A percentile compares a stretch with the other conserved stretches of the same genome.
Evolutionary conservation across 2,329 filamentous ascomycete species (phyloP).

Genomic region (Diplodia seriata): DNA sequence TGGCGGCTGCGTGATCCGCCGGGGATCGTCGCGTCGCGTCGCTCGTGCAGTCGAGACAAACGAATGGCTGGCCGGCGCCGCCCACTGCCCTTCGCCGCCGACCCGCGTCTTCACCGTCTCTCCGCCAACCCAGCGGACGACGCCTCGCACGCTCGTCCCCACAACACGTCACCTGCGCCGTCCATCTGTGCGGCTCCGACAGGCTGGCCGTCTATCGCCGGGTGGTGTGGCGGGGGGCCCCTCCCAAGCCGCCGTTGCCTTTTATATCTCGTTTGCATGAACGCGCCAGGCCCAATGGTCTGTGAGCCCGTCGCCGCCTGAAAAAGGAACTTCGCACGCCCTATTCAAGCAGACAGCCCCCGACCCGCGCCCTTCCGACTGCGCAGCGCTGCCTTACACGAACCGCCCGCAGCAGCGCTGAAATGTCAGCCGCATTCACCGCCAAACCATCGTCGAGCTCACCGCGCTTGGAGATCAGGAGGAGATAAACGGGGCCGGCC

Average conservation of each 20-base stretch:
- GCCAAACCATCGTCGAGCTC: conserved; percentile 12
- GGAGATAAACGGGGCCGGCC: conserved; percentile 11
- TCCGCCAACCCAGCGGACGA: conserved; percentile 16
- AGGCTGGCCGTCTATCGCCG: background rate
- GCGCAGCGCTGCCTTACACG: conserved; percentile 2
- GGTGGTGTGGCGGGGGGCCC: background rate
- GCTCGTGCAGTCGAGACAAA: conserved; percentile 14
- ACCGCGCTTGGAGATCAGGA: conserved; percentile 29
- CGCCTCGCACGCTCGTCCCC: conserved; percentile 13
- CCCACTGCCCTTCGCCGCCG: conserved; percentile 8
- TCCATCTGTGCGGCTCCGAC: conserved; percentile 4
- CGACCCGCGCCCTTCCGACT: conserved; percentile 15
- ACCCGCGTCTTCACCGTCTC: conserved; percentile 20
- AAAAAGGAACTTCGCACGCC: conserved; percentile 19
- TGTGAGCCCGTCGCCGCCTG: conserved; percentile 19
- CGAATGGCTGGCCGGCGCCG: conserved; percentile 21
- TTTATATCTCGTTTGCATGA: conserved; percentile 21
- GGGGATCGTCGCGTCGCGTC: conserved; percentile 22
- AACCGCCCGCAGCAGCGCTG: conserved; percentile 4
- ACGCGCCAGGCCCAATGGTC: background rate
- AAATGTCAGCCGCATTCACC: conserved; percentile 16
- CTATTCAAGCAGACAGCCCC: conserved; percentile 7
- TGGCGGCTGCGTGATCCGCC: conserved; percentile 21
- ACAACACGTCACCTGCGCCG: conserved; percentile 25
- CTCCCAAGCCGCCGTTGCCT: conserved; percentile 10